Base-by-base conservation (phyloP, 192 early-diverging fungal genomes). In the Obelidium mucronatum region DNA sequence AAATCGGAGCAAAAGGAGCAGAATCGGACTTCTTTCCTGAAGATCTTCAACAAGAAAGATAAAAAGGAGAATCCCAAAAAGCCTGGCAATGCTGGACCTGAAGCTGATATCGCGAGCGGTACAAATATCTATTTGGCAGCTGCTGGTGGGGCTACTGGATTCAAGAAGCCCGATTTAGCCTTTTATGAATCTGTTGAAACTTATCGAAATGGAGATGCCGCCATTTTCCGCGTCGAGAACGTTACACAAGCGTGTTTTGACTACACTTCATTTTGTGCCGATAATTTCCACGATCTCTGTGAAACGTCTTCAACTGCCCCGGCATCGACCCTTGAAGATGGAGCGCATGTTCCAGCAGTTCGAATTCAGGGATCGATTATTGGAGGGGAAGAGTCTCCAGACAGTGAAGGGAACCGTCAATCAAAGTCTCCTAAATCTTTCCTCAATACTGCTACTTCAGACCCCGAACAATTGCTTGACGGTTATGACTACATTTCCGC, bases 41-140 rank as follows among this genome's bases (percentile, higher is more conserved):
- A 59, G 36, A 8, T 72, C 2, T 72, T 72, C 59, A 63, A 74
- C 26, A 74, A 74, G 24, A 72, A 72, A 72, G 37, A 56, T 3
- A 19, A 19, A 26, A 44, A 24, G 67, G 6, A 8, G 6, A 24
- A 8, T 59, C 13, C 56, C 26, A 36, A 31, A 17, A 67, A 39
- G n/a, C 6, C 8, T 22, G 40, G 13, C 5, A n/a, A 24, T 44
- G 63, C 34, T 8, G 66, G n/a, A n/a, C 24, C 51, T 26, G 54
- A 39, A 34, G n/a, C 36, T 22, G 51, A 26, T 8, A 6, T 8
- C 48, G 17, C 30, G 6, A 19, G 24, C 1, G 33, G 17, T 30
- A 37, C 19, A 24, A 72, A 71, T 37, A 58, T 72, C 15, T 72
- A 34, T 37, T 22, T 72, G n/a, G 55, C 34, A 2, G 54, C 69